These are phyloP conservation scores for Actinomortierella wolfii DNA, from an alignment of 371 early-diverging fungal species.

Conservation along the genomic window DNA sequence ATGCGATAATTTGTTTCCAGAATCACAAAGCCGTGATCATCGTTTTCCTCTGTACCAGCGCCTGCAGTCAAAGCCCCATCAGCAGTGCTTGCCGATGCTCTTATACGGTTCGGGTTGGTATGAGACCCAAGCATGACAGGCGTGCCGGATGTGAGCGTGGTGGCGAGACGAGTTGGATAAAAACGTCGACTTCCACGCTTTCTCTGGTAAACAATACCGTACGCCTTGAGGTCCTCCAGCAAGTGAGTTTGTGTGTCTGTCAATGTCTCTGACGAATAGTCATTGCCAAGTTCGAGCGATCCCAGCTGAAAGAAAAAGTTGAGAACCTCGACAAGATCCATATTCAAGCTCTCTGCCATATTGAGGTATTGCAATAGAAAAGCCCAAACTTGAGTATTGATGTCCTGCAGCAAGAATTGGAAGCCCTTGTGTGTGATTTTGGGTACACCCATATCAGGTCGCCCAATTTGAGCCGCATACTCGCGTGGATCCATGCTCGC, in stretches of 20 bases:
- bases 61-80: conserved; percentile 3
- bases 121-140: conserved; percentile 47
- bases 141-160: conserved; percentile 87
- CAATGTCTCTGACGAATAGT: conserved; percentile 84
- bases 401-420: conserved; percentile 94
- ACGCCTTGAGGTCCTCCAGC: conserved; percentile 86
- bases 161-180: conserved; percentile 93
- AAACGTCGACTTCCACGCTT: conserved; percentile 79
- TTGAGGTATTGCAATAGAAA: conserved; percentile 92
- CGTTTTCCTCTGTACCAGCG: conserved; percentile 50
- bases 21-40: conserved; percentile 78
- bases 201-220: conserved; percentile 90
- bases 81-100: conserved; percentile 18
- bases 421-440: conserved; percentile 95
- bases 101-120: conserved; percentile 20
- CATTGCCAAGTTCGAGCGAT: conserved; percentile 87
- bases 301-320: conserved; percentile 92
- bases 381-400: conserved; percentile 94
- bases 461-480: conserved; percentile 39
- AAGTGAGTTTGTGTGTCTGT: conserved; percentile 84
- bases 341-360: conserved; percentile 82
- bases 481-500: conserved; percentile 36
- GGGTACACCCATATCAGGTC: conserved; percentile 44
- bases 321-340: conserved; percentile 92
- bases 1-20: conserved; percentile 93